phyloP scores from a whole-genome alignment of 2,329 filamentous ascomycete species.

The Fusarium paranaense region DNA sequence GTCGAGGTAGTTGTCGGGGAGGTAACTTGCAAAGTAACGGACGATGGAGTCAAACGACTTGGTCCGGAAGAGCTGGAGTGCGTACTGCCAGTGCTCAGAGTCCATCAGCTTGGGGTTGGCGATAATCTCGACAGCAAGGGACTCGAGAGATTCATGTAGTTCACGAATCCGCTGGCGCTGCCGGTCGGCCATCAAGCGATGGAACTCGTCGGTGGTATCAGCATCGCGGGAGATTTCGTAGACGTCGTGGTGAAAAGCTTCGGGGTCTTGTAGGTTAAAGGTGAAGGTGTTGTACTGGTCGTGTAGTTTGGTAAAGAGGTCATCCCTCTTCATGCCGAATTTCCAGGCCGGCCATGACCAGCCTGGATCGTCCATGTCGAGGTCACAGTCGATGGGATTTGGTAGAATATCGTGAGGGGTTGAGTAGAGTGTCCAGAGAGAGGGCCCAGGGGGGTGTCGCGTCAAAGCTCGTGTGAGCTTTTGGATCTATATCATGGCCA shows the following conservation, averaged over 20 bases:
- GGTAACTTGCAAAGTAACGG: slow-evolving; percentile 69
- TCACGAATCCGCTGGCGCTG: slow-evolving; percentile 66
- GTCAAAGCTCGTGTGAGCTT: slow-evolving; percentile 44
- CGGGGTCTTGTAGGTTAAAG: slow-evolving; percentile 67
- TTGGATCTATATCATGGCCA: slow-evolving; percentile 44
- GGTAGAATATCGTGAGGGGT: slow-evolving; percentile 22
- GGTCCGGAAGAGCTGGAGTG: slow-evolving; percentile 69
- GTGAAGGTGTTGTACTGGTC: slow-evolving; percentile 70
- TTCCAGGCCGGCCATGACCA: slow-evolving; percentile 71
- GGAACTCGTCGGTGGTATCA: slow-evolving; percentile 64
- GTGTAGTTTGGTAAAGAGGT: slow-evolving; percentile 68
- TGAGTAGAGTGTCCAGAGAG: slow-evolving; percentile 34
- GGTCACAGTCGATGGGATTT: slow-evolving; percentile 58
- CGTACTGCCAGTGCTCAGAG: slow-evolving; percentile 69
- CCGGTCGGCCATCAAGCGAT: slow-evolving; percentile 64
- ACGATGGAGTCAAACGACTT: slow-evolving; percentile 70
- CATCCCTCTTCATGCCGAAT: slow-evolving; percentile 70
- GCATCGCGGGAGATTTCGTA: slow-evolving; percentile 67
- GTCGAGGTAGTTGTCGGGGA: slow-evolving; percentile 61
- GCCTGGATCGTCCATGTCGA: slow-evolving; percentile 65
- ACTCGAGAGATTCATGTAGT: slow-evolving; percentile 66
- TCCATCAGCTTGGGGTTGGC: slow-evolving; percentile 69
- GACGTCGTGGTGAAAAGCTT: slow-evolving; percentile 72
- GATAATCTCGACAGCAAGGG: slow-evolving; percentile 70
- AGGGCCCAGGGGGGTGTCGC: slow-evolving; percentile 36